A percentile compares a stretch with the other conserved stretches of the same genome.
Conservation (phyloP, 176 grass and related monocot genomes). For the Oryza glumipatula region DNA sequence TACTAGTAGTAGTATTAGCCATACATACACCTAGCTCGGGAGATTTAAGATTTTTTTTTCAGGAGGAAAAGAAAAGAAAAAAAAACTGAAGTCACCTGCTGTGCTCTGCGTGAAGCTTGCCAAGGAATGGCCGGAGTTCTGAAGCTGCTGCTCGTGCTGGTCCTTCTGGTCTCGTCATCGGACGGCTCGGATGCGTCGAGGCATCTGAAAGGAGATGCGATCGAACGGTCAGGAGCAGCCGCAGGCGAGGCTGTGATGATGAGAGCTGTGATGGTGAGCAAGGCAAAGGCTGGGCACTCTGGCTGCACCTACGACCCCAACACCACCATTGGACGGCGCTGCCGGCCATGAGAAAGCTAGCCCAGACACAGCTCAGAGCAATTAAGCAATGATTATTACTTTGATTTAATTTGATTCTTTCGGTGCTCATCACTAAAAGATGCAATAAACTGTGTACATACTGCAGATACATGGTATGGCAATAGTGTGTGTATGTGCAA, state of each 20-base stretch:
- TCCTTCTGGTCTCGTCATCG: neutral
- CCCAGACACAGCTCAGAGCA: neutral
- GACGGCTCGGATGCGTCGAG: conserved; percentile 15
- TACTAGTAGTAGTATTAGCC: neutral
- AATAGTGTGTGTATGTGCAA: neutral
- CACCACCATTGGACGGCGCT: neutral
- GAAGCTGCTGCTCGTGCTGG: conserved; percentile 7
- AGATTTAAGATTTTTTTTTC: neutral
- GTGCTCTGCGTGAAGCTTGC: neutral
- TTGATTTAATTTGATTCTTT: conserved; percentile 7
- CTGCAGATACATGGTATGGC: neutral
- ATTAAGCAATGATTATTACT: neutral
- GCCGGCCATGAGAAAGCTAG: neutral
- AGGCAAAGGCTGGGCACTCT: neutral
- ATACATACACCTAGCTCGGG: neutral
- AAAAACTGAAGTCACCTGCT: neutral
- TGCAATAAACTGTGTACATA: neutral
- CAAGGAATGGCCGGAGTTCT: conserved; percentile 6
- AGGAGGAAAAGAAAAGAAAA: neutral
- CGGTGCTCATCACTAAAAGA: neutral
- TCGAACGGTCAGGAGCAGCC: neutral
- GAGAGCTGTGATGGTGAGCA: conserved; percentile 3
- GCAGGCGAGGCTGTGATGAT: neutral
- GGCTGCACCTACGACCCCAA: conserved; percentile 35
- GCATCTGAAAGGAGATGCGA: neutral